Evolutionary conservation across 192 early-diverging fungal species (phyloP).

Genomic region (Jimgerdemannia flammicorona): DNA sequence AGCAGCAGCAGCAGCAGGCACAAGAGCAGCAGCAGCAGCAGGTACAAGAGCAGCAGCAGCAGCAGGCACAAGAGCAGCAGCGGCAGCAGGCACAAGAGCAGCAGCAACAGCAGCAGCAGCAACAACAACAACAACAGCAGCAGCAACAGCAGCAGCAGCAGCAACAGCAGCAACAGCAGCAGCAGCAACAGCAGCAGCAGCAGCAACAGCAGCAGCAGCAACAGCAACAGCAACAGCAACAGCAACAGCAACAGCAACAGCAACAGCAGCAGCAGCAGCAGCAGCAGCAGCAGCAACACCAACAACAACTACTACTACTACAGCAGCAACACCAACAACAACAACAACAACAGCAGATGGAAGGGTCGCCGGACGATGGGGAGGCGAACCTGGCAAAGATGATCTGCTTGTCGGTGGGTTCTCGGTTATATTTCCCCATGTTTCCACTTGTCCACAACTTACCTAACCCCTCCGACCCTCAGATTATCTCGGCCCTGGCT

Average conservation of each 20-base stretch:
- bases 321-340: not conserved
- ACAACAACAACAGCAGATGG: not conserved
- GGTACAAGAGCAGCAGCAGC: not conserved
- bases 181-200: not conserved
- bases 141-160: too few relatives aligned
- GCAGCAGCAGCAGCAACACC: not conserved
- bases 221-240: not conserved
- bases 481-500: conserved; percentile 49
- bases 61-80: not conserved
- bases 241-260: not conserved
- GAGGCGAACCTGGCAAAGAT: conserved; percentile 33
- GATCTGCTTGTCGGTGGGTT: conserved; percentile 31
- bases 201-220: not conserved
- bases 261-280: not conserved
- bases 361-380: conserved; percentile 15
- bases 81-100: too few relatives aligned
- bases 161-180: not conserved
- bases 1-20: not conserved
- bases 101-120: too few relatives aligned
- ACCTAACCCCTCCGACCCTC: not conserved
- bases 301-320: not conserved
- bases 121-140: not conserved
- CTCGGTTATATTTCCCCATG: not conserved
- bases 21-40: not conserved
- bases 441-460: conserved; percentile 2